Evolutionary conservation across 805 yeast species (phyloP), one percentile per base, ranked within the genome.

Genomic region (Isabelozyma heimii): DNA sequence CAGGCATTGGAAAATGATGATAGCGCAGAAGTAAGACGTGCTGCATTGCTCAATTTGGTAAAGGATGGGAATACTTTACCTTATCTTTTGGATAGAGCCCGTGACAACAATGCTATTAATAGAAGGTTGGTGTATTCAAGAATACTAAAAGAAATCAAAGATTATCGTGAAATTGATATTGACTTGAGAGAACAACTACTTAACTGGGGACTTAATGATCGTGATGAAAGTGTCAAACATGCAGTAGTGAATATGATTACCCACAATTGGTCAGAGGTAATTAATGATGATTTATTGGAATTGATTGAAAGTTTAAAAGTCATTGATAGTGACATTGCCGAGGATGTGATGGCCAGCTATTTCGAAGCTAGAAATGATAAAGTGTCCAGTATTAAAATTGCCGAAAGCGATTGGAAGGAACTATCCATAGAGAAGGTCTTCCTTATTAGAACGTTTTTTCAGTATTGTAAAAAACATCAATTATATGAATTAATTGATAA

Each of bases 1-100:
- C 63, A 64, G n/a, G 76, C 84, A 0, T 72, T 89, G 56, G 85
- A 83, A 58, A 81, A 85, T 59, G 99, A 92, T 66, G 80, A 89
- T 2, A 85, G 86, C 57, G 84, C 97, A 0, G 98, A 94, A 52
- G 97, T 91, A 1, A 77, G 98, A 55, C 76, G 96, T 51, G 91
- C 95, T 0, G 92, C 92, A 0, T 68, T 91, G 58, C 69, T 86
- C 41, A 88, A 90, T 61, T 63, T 92, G 30, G 82, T 77, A 20
- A 85, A 83, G 55, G 78, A 77, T 40, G 57, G 66, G 3, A 54
- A 58, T 1, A 85, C 91, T 0, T 69, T 81, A 15, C 82, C 85
- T 1, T 76, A 73, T 48, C 69, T 90, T 1, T 69, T 91, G 35
- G 94, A 86, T 60, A 77, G 97, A 50, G 96, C 96, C 0, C 77